A percentile compares a stretch with the other conserved stretches of the same genome.
These are phyloP conservation scores for Incumbomyces delicatus DNA, from an alignment of 2,329 filamentous ascomycete genomes.

Conservation along the genomic window DNA sequence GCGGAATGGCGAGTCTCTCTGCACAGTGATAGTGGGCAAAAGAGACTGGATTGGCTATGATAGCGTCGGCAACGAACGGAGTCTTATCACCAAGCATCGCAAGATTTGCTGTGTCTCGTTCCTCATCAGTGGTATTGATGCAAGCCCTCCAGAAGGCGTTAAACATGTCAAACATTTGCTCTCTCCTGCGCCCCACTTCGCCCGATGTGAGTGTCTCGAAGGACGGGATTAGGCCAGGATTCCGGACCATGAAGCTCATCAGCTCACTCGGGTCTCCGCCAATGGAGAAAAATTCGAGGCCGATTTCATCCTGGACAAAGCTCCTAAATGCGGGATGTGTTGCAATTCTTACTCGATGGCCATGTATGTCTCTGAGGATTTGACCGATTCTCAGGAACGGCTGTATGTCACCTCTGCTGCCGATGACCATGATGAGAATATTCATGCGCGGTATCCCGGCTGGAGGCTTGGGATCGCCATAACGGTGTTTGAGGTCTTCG, in stretches of 20 bases:
- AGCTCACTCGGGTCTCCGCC: slow-evolving; percentile 71
- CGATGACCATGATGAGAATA: slow-evolving; percentile 77
- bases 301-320: slow-evolving; percentile 62
- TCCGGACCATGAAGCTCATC: slow-evolving; percentile 86
- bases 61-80: slow-evolving; percentile 29
- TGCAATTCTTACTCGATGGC: slow-evolving; percentile 66
- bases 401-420: slow-evolving; percentile 69
- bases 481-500: slow-evolving; percentile 12
- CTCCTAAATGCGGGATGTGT: slow-evolving; percentile 69
- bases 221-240: slow-evolving; percentile 62
- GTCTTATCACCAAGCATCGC: slow-evolving; percentile 54
- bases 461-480: slow-evolving; percentile 19
- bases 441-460: slow-evolving; percentile 49
- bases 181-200: slow-evolving; percentile 58
- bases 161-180: slow-evolving; percentile 72
- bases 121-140: slow-evolving; percentile 56
- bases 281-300: slow-evolving; percentile 70
- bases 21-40: slow-evolving; percentile 30
- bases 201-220: slow-evolving; percentile 63
- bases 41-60: slow-evolving; percentile 31
- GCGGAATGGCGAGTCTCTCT: slow-evolving; percentile 26
- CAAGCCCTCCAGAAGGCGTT: slow-evolving; percentile 74
- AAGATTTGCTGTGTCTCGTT: slow-evolving; percentile 49
- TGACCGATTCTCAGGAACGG: slow-evolving; percentile 69
- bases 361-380: slow-evolving; percentile 59